Conservation (phyloP, 176 grass and related monocot species). For the Canna indica region DNA sequence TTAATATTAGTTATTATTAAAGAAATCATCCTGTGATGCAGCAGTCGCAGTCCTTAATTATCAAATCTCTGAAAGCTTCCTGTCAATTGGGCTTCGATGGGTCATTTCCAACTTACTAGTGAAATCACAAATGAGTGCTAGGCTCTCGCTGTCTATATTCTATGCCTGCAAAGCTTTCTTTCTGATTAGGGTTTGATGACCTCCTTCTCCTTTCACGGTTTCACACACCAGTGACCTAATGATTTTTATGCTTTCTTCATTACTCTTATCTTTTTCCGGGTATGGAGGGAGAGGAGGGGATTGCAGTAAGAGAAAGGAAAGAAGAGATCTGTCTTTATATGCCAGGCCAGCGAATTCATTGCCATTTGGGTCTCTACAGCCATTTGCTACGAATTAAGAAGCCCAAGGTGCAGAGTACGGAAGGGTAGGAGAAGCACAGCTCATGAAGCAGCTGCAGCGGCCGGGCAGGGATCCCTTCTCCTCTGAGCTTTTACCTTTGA, state of each 20-base stretch:
- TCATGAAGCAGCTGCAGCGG: slow-evolving; percentile 6
- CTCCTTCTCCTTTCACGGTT: slow-evolving; percentile 4
- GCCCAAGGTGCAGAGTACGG: slow-evolving; percentile 6
- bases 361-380: slow-evolving; percentile 12
- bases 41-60: not conserved
- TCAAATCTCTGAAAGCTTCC: not conserved
- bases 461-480: not conserved
- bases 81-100: not conserved
- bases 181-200: slow-evolving; percentile 2
- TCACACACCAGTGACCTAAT: not conserved
- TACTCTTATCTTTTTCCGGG: not conserved
- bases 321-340: slow-evolving; percentile 2
- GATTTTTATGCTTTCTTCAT: not conserved
- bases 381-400: not conserved
- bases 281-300: not conserved
- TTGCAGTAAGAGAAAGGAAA: not conserved
- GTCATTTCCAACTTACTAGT: not conserved
- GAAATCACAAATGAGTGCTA: not conserved
- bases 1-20: not conserved
- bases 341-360: slow-evolving; percentile 10
- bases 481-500: not conserved
- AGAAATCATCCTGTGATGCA: not conserved
- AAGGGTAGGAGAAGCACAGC: slow-evolving; percentile 6
- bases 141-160: not conserved
- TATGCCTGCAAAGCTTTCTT: slow-evolving; percentile 4